These are phyloP conservation scores for Exophiala sp. DNA, from an alignment of 2,329 filamentous ascomycete species.

Conservation along the genomic window DNA sequence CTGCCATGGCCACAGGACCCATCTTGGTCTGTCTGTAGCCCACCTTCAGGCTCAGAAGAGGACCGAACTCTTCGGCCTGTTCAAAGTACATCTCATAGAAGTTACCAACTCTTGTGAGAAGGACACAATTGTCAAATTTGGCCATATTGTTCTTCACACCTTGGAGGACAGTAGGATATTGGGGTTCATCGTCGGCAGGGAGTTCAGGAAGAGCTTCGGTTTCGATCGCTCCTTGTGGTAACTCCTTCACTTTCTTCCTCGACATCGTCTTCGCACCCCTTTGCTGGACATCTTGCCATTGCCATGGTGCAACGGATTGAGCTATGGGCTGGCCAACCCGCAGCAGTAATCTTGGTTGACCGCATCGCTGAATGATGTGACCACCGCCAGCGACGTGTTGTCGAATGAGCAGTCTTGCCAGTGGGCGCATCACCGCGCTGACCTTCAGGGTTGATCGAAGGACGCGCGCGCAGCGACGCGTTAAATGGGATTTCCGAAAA, in stretches of 20 bases:
- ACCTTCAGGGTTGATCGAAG: too few relatives aligned
- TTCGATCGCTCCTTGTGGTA: constrained; percentile 56
- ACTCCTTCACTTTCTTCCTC: constrained; percentile 41
- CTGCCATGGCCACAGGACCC: constrained; percentile 77
- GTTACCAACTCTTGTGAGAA: constrained; percentile 86
- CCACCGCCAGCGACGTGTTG: too few relatives aligned
- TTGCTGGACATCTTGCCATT: background rate
- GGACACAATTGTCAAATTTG: constrained; percentile 83
- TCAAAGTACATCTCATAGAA: constrained; percentile 99
- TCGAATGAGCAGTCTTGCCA: too few relatives aligned
- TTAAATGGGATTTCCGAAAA: too few relatives aligned
- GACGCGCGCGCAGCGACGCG: too few relatives aligned
- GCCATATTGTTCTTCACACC: constrained; percentile 87
- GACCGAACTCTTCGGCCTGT: constrained; percentile 84
- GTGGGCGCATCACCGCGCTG: too few relatives aligned
- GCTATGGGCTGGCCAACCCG: background rate
- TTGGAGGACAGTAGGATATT: constrained; percentile 83
- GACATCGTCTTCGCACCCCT: constrained; percentile 25
- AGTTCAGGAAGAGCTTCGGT: constrained; percentile 40
- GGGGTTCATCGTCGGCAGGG: constrained; percentile 47
- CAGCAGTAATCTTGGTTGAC: too few relatives aligned
- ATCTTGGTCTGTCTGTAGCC: constrained; percentile 68
- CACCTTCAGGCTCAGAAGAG: constrained; percentile 82
- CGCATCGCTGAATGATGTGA: too few relatives aligned
- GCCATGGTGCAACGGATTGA: constrained; percentile 3